Evolutionary conservation across 2,329 filamentous ascomycete species (phyloP).

Genomic region (Drechslera avenae): DNA sequence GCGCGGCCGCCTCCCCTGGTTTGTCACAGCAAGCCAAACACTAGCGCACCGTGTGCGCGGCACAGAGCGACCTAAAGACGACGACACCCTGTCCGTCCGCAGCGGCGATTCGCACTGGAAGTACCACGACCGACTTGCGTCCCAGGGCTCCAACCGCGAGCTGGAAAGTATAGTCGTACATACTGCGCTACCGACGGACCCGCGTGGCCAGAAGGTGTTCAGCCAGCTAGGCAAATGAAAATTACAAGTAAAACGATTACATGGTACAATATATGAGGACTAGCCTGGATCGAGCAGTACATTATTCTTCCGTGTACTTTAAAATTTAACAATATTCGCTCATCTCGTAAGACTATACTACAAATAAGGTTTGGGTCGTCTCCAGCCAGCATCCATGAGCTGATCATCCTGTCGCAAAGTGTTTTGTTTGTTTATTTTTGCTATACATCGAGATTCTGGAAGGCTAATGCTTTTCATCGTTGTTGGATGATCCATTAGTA

Average conservation of each 20-base stretch:
- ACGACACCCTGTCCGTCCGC: constrained; percentile 29
- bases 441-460: no score
- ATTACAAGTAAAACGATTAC: background rate
- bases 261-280: background rate
- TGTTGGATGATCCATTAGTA: no score
- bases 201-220: constrained; percentile 38
- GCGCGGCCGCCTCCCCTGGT: constrained; percentile 11
- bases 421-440: no score
- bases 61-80: constrained; percentile 15
- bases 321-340: no score
- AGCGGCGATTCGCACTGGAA: constrained; percentile 33
- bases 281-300: no score
- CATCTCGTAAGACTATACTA: no score
- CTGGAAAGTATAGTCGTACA: constrained; percentile 35
- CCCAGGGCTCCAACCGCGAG: constrained; percentile 36
- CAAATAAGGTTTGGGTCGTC: no score
- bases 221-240: constrained; percentile 17
- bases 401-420: no score
- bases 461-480: no score
- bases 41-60: constrained; percentile 30
- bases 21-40: constrained; percentile 31
- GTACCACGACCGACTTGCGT: constrained; percentile 31
- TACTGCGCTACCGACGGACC: constrained; percentile 26
- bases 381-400: no score
- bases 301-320: no score